phyloP scores from a whole-genome alignment of 202 grass and related monocot genomes.

The Carex arenaria region DNA sequence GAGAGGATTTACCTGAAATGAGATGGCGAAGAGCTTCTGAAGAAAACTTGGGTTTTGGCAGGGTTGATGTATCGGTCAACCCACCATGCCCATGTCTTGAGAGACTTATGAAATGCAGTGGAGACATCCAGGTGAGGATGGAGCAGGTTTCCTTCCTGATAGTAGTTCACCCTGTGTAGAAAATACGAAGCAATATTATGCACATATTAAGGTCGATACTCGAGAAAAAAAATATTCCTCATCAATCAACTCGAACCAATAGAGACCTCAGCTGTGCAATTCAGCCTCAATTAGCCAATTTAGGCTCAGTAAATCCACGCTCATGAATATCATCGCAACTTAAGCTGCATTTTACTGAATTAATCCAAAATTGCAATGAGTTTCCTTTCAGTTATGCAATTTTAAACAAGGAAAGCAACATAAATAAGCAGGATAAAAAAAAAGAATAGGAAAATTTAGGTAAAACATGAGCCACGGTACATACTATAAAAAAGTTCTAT shows the following conservation, averaged over 20 bases:
- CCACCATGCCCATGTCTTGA: conserved; percentile 84
- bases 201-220: conserved; percentile 3
- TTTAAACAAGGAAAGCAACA: not conserved
- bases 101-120: conserved; percentile 56
- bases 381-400: not conserved
- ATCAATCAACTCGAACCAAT: not conserved
- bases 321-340: not conserved
- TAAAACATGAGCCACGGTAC: not conserved
- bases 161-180: conserved; percentile 73
- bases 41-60: conserved; percentile 60
- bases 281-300: not conserved
- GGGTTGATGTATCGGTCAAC: conserved; percentile 52
- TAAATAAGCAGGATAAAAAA: not conserved
- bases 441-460: not conserved
- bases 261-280: not conserved
- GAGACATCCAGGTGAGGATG: conserved; percentile 51
- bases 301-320: not conserved
- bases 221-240: not conserved
- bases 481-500: not conserved
- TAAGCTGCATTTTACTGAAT: not conserved
- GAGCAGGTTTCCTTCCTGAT: conserved; percentile 70
- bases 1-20: conserved; percentile 68
- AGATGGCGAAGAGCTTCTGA: conserved; percentile 75
- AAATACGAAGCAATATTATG: conserved; percentile 25
- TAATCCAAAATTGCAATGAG: not conserved